Evolutionary conservation across 352 stramenopile species (phyloP).

Genomic region (Peronospora belbahrii): DNA sequence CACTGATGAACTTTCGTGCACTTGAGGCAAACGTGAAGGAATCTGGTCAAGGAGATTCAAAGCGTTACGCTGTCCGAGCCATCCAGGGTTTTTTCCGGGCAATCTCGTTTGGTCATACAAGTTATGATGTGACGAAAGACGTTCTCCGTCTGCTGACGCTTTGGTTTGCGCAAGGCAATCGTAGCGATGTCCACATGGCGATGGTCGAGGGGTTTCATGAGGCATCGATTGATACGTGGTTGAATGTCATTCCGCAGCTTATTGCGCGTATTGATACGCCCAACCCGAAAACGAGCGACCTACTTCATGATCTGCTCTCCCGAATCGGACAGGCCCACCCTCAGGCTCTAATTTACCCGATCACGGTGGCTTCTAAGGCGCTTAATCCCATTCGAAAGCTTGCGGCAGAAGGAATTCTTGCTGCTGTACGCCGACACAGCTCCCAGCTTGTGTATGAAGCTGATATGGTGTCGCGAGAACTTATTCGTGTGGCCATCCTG

Average conservation of each 20-base stretch:
- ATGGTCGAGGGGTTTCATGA: conserved; percentile 87
- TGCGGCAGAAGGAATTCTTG: conserved; percentile 94
- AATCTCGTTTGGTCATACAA: conserved; percentile 93
- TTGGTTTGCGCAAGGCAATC: conserved; percentile 96
- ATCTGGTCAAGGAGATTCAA: conserved; percentile 37
- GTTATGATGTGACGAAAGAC: conserved; percentile 93
- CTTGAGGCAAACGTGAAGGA: conserved; percentile 60
- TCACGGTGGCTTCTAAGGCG: conserved; percentile 96
- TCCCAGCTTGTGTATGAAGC: conserved; percentile 96
- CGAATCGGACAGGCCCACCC: conserved; percentile 92
- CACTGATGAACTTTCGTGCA: conserved; percentile 94
- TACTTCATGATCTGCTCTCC: conserved; percentile 85
- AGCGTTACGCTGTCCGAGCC: conserved; percentile 86
- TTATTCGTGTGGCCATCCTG: conserved; percentile 99
- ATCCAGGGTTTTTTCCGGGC: conserved; percentile 97
- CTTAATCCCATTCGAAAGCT: conserved; percentile 84
- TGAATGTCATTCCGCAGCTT: conserved; percentile 97
- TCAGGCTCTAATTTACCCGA: conserved; percentile 98
- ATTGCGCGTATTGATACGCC: conserved; percentile 90
- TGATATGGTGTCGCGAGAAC: conserved; percentile 91
- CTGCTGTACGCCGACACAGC: conserved; percentile 91
- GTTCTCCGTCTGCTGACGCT: conserved; percentile 97
- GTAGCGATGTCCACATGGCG: conserved; percentile 78
- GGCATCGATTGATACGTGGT: conserved; percentile 96
- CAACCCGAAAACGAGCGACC: conserved; percentile 67